These are phyloP conservation scores for Trichoderma sp. DNA, from an alignment of 2,329 filamentous ascomycete species.

Conservation along the genomic window DNA sequence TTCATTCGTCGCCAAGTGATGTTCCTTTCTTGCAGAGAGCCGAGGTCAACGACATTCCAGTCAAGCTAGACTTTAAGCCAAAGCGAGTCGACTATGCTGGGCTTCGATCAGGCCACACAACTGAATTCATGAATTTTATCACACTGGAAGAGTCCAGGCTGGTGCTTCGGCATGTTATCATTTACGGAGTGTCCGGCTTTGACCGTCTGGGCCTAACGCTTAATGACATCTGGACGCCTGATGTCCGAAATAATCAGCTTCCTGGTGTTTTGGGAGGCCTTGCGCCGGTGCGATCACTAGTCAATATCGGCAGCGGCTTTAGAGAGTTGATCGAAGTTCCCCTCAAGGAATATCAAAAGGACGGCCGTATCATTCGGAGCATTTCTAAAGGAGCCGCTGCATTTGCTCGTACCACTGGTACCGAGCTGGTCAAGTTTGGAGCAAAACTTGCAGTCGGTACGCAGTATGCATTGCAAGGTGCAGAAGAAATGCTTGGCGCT, in stretches of 20 bases:
- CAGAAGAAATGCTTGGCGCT: slow-evolving; percentile 74
- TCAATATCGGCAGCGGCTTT: slow-evolving; percentile 88
- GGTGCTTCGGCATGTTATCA: slow-evolving; percentile 82
- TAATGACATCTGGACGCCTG: slow-evolving; percentile 96
- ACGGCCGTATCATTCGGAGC: slow-evolving; percentile 88
- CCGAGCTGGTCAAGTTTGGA: slow-evolving; percentile 89
- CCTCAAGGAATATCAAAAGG: slow-evolving; percentile 89
- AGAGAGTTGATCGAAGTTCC: slow-evolving; percentile 86
- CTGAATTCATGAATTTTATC: slow-evolving; percentile 98
- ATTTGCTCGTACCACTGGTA: slow-evolving; percentile 92
- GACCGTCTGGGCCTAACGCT: slow-evolving; percentile 86
- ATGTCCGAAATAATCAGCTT: slow-evolving; percentile 87
- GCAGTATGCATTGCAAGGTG: slow-evolving; percentile 87
- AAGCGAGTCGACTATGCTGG: slow-evolving; percentile 97
- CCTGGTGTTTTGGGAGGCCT: slow-evolving; percentile 86
- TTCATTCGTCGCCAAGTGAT: slow-evolving; percentile 66
- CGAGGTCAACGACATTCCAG: slow-evolving; percentile 79
- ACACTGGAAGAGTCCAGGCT: slow-evolving; percentile 88
- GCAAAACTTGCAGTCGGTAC: slow-evolving; percentile 95
- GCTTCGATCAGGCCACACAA: slow-evolving; percentile 88
- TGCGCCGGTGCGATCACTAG: slow-evolving; percentile 85
- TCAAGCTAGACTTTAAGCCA: slow-evolving; percentile 94
- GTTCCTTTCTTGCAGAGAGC: slow-evolving; percentile 86
- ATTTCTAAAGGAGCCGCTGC: slow-evolving; percentile 87
- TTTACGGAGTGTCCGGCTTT: slow-evolving; percentile 90